Evolutionary conservation across 768 basidiomycete species (phyloP), one percentile per base, ranked within the genome.

Genomic region (Pisolithus tinctorius): DNA sequence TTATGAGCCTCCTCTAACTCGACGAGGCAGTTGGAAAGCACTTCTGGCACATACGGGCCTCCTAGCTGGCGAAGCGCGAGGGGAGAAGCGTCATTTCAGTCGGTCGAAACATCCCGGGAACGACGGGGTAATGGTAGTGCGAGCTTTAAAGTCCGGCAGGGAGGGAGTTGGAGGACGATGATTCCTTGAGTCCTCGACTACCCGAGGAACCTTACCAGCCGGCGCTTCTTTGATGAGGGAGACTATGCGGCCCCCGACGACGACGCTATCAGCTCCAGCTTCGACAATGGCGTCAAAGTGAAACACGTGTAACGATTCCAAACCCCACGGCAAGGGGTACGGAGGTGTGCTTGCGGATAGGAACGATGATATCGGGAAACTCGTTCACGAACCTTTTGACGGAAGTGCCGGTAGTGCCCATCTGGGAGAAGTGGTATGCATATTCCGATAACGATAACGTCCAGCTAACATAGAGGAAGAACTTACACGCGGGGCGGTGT

Each of bases 331-430:
- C 95, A 44, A 99, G 75, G 4, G 96, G 91, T 8, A 90, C 81
- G 13, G 77, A 73, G 42, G 93, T 79, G 65, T 83, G 80, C 57
- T 87, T 73, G 42, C 88, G 85, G 45, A 99, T 86, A 34, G 92
- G 85, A 23, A 2, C 2, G 20, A 20, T 20, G 20, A 20, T 20
- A 1, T 20, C 20, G 20, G 20, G 20, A 20, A 20, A 79, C 71
- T 66, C 72, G 58, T 93, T 93, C 62, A 96, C 81, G 0, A 71
- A 74, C 13, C 81, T 79, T 40, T 78, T 71, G 41, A 80, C 83
- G 2, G 90, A 88, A 8, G 95, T 96, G 30, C 95, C 96, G 1
- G 96, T 99, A 1, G 92, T 96, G 11, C 96, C 95, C 96, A 99
- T 99, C 91, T 87, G 51, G 70, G 51, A 40, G 38, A 42, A 45